Evolutionary conservation across 2,329 filamentous ascomycete genomes (phyloP).

Genomic region (Colletotrichum karsti): DNA sequence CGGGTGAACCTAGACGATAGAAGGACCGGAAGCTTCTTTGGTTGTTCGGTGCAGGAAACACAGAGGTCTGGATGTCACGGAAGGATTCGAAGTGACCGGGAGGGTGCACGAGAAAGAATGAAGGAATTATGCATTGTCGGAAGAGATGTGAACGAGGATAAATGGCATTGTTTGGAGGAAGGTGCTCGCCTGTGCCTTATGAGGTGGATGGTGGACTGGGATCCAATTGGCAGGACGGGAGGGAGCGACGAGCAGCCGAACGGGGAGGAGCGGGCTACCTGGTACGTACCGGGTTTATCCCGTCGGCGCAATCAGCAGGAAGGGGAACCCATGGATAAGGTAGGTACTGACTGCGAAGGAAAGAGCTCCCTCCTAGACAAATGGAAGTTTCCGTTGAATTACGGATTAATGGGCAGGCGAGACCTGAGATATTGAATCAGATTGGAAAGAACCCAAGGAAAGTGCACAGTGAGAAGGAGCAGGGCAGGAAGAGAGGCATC

Average conservation of each 20-base stretch:
- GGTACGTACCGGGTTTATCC: too few species aligned
- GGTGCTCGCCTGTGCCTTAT: not conserved
- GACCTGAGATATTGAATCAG: not conserved
- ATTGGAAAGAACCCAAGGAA: not conserved
- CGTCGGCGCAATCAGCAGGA: too few species aligned
- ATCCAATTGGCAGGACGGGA: not conserved
- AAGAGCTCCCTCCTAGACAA: too few species aligned
- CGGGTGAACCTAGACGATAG: not conserved
- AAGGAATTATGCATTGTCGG: not conserved
- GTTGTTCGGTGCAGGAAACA: not conserved
- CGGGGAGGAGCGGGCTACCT: not conserved
- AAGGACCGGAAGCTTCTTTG: constrained; percentile 9
- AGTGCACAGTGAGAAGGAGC: not conserved
- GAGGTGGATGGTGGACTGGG: not conserved
- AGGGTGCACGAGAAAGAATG: not conserved
- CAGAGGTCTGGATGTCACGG: not conserved
- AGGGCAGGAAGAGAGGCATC: not conserved
- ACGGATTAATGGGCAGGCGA: not conserved
- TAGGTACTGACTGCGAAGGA: too few species aligned
- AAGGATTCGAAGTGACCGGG: not conserved
- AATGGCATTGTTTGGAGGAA: not conserved
- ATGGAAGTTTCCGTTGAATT: too few species aligned
- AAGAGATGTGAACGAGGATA: not conserved
- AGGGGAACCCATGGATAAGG: too few species aligned
- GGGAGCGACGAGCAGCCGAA: constrained; percentile 8